Percentiles rank a stretch among this genome's conserved stretches.
Conservation (phyloP, 495 filamentous ascomycete genomes). For the Cudoniella acicularis region DNA sequence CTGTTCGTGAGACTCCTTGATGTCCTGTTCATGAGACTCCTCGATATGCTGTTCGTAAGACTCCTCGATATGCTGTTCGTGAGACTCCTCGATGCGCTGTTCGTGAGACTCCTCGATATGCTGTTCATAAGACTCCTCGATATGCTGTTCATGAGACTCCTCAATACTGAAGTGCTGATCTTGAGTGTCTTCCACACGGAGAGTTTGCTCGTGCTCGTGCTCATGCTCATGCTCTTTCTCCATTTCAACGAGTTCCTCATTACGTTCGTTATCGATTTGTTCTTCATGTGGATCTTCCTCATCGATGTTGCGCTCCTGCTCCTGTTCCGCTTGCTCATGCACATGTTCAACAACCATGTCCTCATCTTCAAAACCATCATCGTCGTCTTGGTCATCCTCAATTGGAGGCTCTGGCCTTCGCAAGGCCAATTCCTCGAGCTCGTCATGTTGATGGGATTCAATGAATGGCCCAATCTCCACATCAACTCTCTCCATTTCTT, state of each 20-base stretch:
- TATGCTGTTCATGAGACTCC: not conserved
- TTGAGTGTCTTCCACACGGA: not conserved
- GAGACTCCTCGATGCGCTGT: no score
- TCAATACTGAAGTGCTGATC: not conserved
- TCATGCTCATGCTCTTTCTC: not conserved
- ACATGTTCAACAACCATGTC: constrained; percentile 2
- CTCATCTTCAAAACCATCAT: constrained; percentile 32
- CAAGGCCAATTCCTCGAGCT: constrained; percentile 41
- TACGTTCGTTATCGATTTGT: not conserved
- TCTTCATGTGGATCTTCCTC: not conserved
- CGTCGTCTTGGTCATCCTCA: constrained; percentile 14
- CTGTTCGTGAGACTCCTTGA: no score
- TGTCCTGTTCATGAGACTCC: not conserved
- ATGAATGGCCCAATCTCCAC: constrained; percentile 75
- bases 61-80: no score
- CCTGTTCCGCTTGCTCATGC: not conserved
- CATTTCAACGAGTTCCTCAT: not conserved
- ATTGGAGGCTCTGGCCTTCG: constrained; percentile 26
- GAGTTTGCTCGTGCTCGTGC: no score
- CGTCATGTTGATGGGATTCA: constrained; percentile 35
- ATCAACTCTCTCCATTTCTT: constrained; percentile 95
- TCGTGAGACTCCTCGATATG: not conserved
- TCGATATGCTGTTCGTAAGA: not conserved
- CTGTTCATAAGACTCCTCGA: not conserved
- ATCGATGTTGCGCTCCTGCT: not conserved